Base-by-base conservation (phyloP, 1,284 basidiomycete genomes). In the Stygiomarasmius scandens region DNA sequence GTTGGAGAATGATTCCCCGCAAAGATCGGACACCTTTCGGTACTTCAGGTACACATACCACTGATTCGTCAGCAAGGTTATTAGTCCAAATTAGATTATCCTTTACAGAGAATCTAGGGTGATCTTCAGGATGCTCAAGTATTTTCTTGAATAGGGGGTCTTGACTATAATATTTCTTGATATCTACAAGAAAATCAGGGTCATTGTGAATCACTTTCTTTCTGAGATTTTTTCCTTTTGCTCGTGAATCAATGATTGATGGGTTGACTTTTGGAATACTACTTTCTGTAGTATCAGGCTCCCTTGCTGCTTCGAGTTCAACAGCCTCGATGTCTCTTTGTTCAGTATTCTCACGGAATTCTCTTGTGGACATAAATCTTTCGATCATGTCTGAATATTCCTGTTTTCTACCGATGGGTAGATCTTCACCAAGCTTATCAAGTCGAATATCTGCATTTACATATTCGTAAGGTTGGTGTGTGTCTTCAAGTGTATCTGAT, bases 391-490 rank as follows among this genome's bases (percentile, higher is more conserved):
- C 49, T 36, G 11, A 41, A 14, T 24, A 12, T 52, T 69, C 62
- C 1, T 54, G 14, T 0, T 58, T 5, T 11, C 63, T 47, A 4
- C 41, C 32, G 1, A n/a, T 10, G 0, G 66, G 59, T 65, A 64
- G n/a, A n/a, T n/a, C n/a, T n/a, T n/a, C n/a, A n/a, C n/a, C n/a
- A n/a, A n/a, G n/a, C n/a, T n/a, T n/a, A 52, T 75, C 70, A 0
- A 74, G 50, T 6, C 58, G 34, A 2, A 44, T 46, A 58, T 74
- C 71, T 1, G 66, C 64, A 23, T 63, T 63, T 0, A 74, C 70
- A 41, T 69, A 71, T 1, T 72, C 62, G 2, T 68, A 49, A 3
- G 27, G 3, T 0, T 56, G 12, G n/a, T 64, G 27, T 2, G 25
- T 19, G 2, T 72, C 67, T 20, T 57, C 60, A 11, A 10, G 47